phyloP scores from a whole-genome alignment of 2,329 filamentous ascomycete species.

The Chalaropsis thielavioides region DNA sequence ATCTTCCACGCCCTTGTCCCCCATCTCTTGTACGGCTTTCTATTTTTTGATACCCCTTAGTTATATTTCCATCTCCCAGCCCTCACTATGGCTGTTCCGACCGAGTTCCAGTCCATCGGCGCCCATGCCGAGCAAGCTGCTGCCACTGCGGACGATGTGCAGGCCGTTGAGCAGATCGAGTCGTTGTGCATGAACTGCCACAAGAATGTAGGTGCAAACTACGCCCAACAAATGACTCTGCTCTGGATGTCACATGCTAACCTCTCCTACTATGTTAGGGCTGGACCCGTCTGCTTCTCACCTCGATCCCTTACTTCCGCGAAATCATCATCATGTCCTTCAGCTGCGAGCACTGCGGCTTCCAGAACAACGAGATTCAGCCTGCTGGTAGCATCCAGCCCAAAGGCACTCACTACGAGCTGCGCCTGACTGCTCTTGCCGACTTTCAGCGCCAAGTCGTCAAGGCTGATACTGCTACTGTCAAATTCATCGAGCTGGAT shows the following conservation, averaged over 20 bases:
- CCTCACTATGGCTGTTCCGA: slow-evolving; percentile 26
- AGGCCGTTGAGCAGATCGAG: slow-evolving; percentile 53
- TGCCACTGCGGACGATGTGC: slow-evolving; percentile 33
- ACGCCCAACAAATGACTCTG: not conserved
- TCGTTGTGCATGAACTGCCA: slow-evolving; percentile 79
- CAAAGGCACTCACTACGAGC: slow-evolving; percentile 68
- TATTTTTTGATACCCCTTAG: not conserved
- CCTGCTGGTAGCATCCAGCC: slow-evolving; percentile 84
- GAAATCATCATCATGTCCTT: slow-evolving; percentile 98
- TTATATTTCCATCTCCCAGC: slow-evolving; percentile 31
- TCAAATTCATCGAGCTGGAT: slow-evolving; percentile 82
- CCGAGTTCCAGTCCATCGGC: slow-evolving; percentile 49
- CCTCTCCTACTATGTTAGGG: slow-evolving; percentile 40
- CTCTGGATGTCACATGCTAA: slow-evolving; percentile 16
- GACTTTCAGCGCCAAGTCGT: slow-evolving; percentile 82
- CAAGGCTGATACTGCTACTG: slow-evolving; percentile 74
- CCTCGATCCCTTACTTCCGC: slow-evolving; percentile 90
- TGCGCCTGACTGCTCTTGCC: slow-evolving; percentile 55
- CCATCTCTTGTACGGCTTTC: slow-evolving; percentile 2
- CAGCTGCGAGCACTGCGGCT: slow-evolving; percentile 73
- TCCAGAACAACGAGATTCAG: slow-evolving; percentile 88
- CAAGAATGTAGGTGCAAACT: slow-evolving; percentile 45
- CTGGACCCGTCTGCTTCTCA: slow-evolving; percentile 71
- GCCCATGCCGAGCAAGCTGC: slow-evolving; percentile 43
- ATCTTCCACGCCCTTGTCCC: not conserved